A percentile compares a stretch with the other conserved stretches of the same genome.
Evolutionary conservation across 345 rosid genomes (phyloP).

Genomic region (Eucalyptus virginea): DNA sequence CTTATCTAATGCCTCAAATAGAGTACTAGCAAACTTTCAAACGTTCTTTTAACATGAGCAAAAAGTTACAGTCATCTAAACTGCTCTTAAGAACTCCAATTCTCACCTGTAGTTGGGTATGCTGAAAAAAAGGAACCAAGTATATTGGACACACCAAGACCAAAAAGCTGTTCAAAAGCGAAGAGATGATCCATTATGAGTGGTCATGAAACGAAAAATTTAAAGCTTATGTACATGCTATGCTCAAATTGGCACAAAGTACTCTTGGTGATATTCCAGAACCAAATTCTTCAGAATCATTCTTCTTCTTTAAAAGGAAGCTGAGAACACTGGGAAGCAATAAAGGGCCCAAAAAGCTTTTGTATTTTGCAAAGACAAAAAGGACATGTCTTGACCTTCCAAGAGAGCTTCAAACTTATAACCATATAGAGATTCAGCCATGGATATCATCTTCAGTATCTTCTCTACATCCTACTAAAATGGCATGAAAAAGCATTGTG

Average conservation of each 20-base stretch:
- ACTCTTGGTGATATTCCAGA: neutral
- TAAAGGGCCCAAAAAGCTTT: neutral
- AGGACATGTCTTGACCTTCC: neutral
- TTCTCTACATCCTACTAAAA: neutral
- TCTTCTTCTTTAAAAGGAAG: neutral
- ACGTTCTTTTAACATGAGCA: neutral
- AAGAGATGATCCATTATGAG: neutral
- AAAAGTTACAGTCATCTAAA: neutral
- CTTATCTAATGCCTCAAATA: neutral
- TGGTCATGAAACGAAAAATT: neutral
- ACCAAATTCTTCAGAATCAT: neutral
- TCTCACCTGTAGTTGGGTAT: conserved; percentile 90
- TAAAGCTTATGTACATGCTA: neutral
- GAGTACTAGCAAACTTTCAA: neutral
- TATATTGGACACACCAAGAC: conserved; percentile 94
- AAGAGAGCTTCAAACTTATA: neutral
- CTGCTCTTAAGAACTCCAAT: neutral
- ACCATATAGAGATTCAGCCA: neutral
- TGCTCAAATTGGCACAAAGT: neutral
- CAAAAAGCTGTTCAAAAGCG: conserved; percentile 55
- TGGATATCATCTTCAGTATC: neutral
- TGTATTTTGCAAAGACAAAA: neutral
- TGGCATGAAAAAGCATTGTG: neutral
- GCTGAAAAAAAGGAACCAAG: conserved; percentile 82
- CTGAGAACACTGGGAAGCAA: neutral